Evolutionary conservation across 2,329 filamentous ascomycete genomes (phyloP).

Genomic region (Bipolaris zeicola): DNA sequence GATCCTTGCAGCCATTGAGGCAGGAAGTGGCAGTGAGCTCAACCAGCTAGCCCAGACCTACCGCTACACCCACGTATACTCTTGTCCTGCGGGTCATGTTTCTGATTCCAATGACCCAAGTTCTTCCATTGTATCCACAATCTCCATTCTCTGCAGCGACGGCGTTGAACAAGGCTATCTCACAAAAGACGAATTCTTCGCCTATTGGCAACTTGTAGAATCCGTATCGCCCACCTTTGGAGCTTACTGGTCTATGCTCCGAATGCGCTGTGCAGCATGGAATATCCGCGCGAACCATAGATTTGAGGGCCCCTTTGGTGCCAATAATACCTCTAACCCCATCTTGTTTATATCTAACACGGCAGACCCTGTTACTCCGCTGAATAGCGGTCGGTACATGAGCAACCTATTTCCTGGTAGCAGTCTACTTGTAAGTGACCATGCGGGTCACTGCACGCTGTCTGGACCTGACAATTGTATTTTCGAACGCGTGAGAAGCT

Average conservation of each 20-base stretch:
- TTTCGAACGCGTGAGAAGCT: slow-evolving; percentile 38
- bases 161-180: slow-evolving; percentile 41
- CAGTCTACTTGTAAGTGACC: slow-evolving; percentile 53
- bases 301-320: slow-evolving; percentile 38
- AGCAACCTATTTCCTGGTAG: slow-evolving; percentile 51
- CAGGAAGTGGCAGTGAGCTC: slow-evolving; percentile 27
- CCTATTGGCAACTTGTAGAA: slow-evolving; percentile 44
- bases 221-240: slow-evolving; percentile 44
- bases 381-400: slow-evolving; percentile 53
- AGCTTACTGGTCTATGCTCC: slow-evolving; percentile 47
- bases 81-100: slow-evolving; percentile 34
- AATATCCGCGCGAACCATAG: slow-evolving; percentile 41
- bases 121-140: slow-evolving; percentile 18
- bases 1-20: slow-evolving; percentile 45
- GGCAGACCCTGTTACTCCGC: slow-evolving; percentile 64
- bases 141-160: slow-evolving; percentile 51
- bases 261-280: slow-evolving; percentile 49
- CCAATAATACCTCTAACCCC: slow-evolving; percentile 58
- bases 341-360: slow-evolving; percentile 64
- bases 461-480: slow-evolving; percentile 47
- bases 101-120: slow-evolving; percentile 7
- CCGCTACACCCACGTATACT: slow-evolving; percentile 31
- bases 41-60: slow-evolving; percentile 28
- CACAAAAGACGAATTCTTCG: slow-evolving; percentile 35
- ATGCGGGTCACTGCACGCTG: slow-evolving; percentile 54